These are phyloP conservation scores for Oehlia diaphana DNA, from an alignment of 192 early-diverging fungal species.

Conservation along the genomic window DNA sequence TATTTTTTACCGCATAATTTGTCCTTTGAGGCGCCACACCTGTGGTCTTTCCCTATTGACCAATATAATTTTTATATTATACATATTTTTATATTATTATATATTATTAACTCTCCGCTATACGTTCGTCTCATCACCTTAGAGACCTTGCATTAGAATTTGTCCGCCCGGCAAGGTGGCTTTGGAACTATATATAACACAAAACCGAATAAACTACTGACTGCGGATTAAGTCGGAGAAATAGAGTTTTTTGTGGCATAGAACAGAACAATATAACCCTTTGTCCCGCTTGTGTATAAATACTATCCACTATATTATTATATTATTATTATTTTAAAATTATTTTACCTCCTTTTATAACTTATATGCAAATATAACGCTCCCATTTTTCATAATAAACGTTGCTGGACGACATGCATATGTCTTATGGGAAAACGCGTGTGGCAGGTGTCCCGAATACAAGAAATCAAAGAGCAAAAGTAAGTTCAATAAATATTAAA, in stretches of 20 bases:
- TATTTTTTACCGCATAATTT: conserved; percentile 11
- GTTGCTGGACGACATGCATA: conserved; percentile 35
- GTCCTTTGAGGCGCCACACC: conserved; percentile 3
- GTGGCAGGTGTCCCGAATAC: not conserved
- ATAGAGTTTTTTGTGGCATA: conserved; percentile 4
- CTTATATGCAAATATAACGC: conserved; percentile 17
- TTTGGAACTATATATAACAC: not conserved
- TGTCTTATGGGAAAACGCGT: conserved; percentile 15
- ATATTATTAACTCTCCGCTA: not conserved
- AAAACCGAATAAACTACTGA: not conserved
- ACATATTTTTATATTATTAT: not conserved
- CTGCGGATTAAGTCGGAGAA: not conserved
- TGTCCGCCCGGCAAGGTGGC: not conserved
- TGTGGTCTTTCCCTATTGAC: not conserved
- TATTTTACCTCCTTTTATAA: not conserved
- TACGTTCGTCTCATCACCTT: not conserved
- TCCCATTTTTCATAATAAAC: conserved; percentile 16
- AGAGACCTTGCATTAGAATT: conserved; percentile 3
- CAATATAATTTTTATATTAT: not conserved
- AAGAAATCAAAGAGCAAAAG: conserved; percentile 49
- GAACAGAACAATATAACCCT: conserved; percentile 15
- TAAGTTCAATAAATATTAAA: conserved; percentile 15
- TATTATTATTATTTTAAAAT: not conserved
- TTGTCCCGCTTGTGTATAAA: conserved; percentile 20
- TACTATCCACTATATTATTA: not conserved